phyloP scores from a whole-genome alignment of 1,284 basidiomycete species.

The Microbotryomycetes sp. region DNA sequence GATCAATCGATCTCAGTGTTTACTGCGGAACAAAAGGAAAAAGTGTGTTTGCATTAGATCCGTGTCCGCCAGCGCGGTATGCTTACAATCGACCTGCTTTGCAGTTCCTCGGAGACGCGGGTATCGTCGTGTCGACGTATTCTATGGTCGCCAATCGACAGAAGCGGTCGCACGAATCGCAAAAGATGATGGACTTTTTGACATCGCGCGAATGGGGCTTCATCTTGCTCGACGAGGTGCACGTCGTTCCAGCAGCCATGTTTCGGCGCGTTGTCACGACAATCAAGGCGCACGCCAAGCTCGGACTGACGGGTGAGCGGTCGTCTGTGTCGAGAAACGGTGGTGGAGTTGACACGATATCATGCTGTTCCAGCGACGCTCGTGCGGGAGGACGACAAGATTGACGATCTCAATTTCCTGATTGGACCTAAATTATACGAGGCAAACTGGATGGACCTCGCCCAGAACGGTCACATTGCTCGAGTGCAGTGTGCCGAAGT shows the following conservation, averaged over 20 bases:
- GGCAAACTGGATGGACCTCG: constrained; percentile 99
- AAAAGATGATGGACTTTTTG: constrained; percentile 98
- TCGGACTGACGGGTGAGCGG: constrained; percentile 73
- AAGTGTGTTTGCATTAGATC: constrained; percentile 54
- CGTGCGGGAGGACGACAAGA: constrained; percentile 98
- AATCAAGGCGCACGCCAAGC: constrained; percentile 94
- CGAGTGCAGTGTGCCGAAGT: constrained; percentile 99
- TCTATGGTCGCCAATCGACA: constrained; percentile 97
- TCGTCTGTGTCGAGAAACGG: neutral
- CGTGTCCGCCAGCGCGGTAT: too few species aligned
- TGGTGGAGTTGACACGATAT: neutral
- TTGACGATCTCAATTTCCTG: constrained; percentile 96
- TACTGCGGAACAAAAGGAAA: constrained; percentile 92
- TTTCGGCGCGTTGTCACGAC: constrained; percentile 92
- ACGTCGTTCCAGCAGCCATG: constrained; percentile 95
- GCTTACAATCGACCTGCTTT: too few species aligned
- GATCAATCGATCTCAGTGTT: constrained; percentile 92
- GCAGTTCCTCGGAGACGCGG: constrained; percentile 85
- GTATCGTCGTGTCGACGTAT: constrained; percentile 94
- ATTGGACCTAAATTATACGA: constrained; percentile 99
- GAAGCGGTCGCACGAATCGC: constrained; percentile 89
- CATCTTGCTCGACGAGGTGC: constrained; percentile 90
- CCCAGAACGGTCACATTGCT: constrained; percentile 97
- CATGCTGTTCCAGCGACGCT: constrained; percentile 62
- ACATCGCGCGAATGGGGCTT: constrained; percentile 94